A percentile compares a stretch with the other conserved stretches of the same genome.
Conservation (phyloP, 306 rosid genomes). For the Cucurbita moschata region DNA sequence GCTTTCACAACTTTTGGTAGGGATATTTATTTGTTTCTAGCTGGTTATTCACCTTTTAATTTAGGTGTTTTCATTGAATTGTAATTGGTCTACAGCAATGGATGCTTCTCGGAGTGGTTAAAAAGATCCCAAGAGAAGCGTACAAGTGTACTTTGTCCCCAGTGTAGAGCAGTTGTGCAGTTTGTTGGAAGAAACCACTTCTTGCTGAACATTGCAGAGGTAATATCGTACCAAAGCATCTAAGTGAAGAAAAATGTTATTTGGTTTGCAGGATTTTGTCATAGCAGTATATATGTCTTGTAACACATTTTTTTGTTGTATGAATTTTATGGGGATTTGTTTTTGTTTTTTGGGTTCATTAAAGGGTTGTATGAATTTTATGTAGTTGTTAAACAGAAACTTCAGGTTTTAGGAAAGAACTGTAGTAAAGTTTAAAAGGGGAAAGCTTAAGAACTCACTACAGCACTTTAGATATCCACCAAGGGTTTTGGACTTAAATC, state of each 20-base stretch:
- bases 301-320: not conserved
- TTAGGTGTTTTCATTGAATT: slow-evolving; percentile 3
- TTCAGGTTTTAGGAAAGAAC: not conserved
- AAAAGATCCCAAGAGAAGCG: slow-evolving; percentile 56
- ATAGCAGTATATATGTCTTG: not conserved
- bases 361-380: not conserved
- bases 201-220: slow-evolving; percentile 54
- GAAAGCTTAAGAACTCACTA: not conserved
- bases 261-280: not conserved
- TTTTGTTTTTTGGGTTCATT: not conserved
- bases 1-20: slow-evolving; percentile 88
- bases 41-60: slow-evolving; percentile 12
- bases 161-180: slow-evolving; percentile 75
- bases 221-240: slow-evolving; percentile 12
- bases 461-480: not conserved
- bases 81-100: slow-evolving; percentile 43
- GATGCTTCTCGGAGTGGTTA: slow-evolving; percentile 96
- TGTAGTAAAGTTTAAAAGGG: too few relatives aligned
- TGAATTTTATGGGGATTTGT: not conserved
- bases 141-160: slow-evolving; percentile 74
- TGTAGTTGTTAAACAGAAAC: not conserved
- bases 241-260: not conserved
- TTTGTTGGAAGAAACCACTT: slow-evolving; percentile 86
- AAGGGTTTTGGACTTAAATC: not conserved
- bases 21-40: slow-evolving; percentile 9